These are phyloP conservation scores for Penicillium lividum DNA, from an alignment of 495 filamentous ascomycete species.

Conservation along the genomic window DNA sequence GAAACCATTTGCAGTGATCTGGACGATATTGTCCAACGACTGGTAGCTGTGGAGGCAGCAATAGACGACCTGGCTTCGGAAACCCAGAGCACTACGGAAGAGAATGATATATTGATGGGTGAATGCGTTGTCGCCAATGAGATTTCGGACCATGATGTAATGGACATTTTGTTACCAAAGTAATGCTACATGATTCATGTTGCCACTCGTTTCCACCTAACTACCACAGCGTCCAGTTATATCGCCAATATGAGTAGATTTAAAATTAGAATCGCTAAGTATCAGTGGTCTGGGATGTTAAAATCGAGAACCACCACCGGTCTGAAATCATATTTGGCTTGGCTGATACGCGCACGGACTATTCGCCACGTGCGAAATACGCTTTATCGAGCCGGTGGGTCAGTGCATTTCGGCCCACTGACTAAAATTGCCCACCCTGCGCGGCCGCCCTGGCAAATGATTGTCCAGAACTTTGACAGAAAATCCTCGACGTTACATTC, in stretches of 20 bases:
- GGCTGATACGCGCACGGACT: neutral
- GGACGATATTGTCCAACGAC: neutral
- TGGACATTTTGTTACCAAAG: neutral
- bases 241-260: neutral
- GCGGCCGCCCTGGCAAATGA: neutral
- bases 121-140: neutral
- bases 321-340: neutral
- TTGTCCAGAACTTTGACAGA: neutral
- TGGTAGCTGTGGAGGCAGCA: neutral
- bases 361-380: neutral
- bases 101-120: neutral
- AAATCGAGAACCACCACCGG: neutral
- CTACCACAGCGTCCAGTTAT: neutral
- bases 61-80: neutral
- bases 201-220: neutral
- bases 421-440: neutral
- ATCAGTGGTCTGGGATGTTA: neutral
- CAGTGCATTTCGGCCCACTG: neutral
- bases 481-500: neutral
- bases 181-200: slow-evolving; percentile 1
- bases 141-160: neutral
- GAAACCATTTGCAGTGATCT: neutral
- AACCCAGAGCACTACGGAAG: neutral
- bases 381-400: neutral
- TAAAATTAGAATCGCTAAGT: neutral